Base-by-base conservation (phyloP, 768 basidiomycete genomes). In the Podaxis sp. region DNA sequence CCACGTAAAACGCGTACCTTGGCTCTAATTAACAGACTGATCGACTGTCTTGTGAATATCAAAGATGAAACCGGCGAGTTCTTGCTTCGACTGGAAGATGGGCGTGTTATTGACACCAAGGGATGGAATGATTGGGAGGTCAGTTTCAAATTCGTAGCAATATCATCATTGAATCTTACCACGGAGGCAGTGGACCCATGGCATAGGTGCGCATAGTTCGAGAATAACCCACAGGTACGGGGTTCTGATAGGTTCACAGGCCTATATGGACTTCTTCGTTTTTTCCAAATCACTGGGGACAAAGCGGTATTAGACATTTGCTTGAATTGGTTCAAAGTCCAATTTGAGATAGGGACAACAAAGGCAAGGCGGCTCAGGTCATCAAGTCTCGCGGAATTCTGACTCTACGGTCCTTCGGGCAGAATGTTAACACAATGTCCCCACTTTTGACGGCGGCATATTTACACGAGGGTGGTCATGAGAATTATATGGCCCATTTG, bases 391-490 rank as follows among this genome's bases (percentile, higher is more conserved):
- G 41, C 36, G 26, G 26, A 50, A 20, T 40, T 20, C 8, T 33
- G 20, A 62, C 30, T 33, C 30, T 49, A n/a, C 12, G 48, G 46
- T 50, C 33, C 22, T 2, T 55, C 22, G 22, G 37, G 33, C 41
- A 85, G 78, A 85, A 85, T 67, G 82, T 84, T 61, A 85, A 85
- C 70, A 84, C 83, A 17, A 83, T 85, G 81, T 78, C 83, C 3
- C 80, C 83, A 0, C 74, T 86, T 46, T 66, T 82, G 8, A 80
- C 80, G 26, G 77, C 76, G 7, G 78, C 80, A 17, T 77, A 77
- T 65, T 69, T 80, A n/a, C 78, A 81, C 62, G 73, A 79, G 64
- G 70, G 69, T 28, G 70, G 72, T 52, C 66, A 70, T 12, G 75
- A 64, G 6, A 69, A 78, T 55, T 80, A 76, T 68, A 58, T 49